phyloP scores from a whole-genome alignment of 2,329 filamentous ascomycete genomes.

The Colletotrichum magnum region DNA sequence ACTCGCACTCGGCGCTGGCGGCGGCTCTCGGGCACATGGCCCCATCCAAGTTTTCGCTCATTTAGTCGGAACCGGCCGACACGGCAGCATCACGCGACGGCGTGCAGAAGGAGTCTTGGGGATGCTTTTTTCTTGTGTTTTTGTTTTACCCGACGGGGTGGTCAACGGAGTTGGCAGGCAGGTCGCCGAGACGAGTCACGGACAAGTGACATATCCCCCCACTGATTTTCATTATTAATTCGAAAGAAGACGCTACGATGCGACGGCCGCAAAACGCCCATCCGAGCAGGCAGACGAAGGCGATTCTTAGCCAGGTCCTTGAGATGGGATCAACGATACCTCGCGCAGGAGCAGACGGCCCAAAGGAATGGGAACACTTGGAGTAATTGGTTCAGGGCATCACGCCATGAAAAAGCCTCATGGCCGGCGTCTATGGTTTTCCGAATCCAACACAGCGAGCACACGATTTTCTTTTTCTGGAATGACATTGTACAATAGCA shows the following conservation, averaged over 20 bases:
- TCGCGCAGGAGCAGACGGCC: not conserved
- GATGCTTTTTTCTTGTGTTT: no score
- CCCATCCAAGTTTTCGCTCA: slow-evolving; percentile 37
- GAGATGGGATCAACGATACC: slow-evolving; percentile 37
- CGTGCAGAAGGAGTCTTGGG: no score
- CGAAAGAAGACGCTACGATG: slow-evolving; percentile 31
- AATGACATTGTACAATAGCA: slow-evolving; percentile 40
- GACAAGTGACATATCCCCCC: slow-evolving; percentile 10
- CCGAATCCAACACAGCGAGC: slow-evolving; percentile 38
- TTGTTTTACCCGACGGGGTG: no score
- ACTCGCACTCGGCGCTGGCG: slow-evolving; percentile 42
- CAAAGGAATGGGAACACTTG: slow-evolving; percentile 24
- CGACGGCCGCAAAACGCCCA: slow-evolving; percentile 33
- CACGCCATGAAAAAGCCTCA: slow-evolving; percentile 33
- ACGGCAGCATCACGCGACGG: not conserved
- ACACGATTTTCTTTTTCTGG: slow-evolving; percentile 25
- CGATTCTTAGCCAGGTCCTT: slow-evolving; percentile 12
- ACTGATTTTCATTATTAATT: slow-evolving; percentile 11
- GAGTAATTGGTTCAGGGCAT: slow-evolving; percentile 37
- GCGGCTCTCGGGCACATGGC: slow-evolving; percentile 37
- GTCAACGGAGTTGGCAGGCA: not conserved
- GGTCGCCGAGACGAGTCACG: slow-evolving; percentile 15
- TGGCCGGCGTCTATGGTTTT: slow-evolving; percentile 36
- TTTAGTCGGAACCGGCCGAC: slow-evolving; percentile 14
- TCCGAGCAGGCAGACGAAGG: slow-evolving; percentile 26